Evolutionary conservation across 148 eudicot species (phyloP), one percentile per base, ranked within the genome.

Genomic region (Chenopodium berlandieri): DNA sequence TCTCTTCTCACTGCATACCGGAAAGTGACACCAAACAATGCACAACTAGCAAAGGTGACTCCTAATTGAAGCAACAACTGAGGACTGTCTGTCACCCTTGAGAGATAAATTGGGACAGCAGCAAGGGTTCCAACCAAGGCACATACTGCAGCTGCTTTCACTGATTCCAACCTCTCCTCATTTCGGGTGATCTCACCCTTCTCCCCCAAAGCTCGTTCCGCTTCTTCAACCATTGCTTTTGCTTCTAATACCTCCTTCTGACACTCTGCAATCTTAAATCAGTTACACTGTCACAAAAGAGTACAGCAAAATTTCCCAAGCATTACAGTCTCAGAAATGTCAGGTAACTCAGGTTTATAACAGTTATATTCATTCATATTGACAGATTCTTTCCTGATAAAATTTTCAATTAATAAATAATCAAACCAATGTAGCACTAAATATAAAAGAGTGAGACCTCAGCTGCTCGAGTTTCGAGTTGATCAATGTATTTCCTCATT

Each of bases 1-100:
- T 97, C 98, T 86, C 95, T 89, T 88, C 99, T 86, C 30, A 94
- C 86, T 17, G 93, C 97, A 84, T 97, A 94, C 22, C 98, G 85
- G 78, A 86, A 94, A 52, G 98, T 94, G 79, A 91, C 92, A 71
- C 99, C 99, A 63, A 89, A 94, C 76, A 97, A 82, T 63, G 99
- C 99, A 87, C 99, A 97, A 62, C 95, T 94, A 52, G 80, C 83
- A 63, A 94, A 89, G 78, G 91, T 90, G 83, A 88, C 80, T 25
- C 89, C 90, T 27, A 90, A 75, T 37, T 91, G 92, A 73, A 97
- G 89, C 60, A 93, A 77, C 20, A 97, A 90, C 84, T 89, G 76
- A 10, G 90, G 78, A 74, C 73, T 83, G 83, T 56, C 69, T 48
- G 87, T 84, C 75, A 76, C 80, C 52, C 81, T 89, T 80, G 90